Percentiles rank a stretch among this genome's conserved stretches.
These are phyloP conservation scores for Bipolaris victoriae DNA, from an alignment of 2,329 filamentous ascomycete genomes.

Conservation along the genomic window DNA sequence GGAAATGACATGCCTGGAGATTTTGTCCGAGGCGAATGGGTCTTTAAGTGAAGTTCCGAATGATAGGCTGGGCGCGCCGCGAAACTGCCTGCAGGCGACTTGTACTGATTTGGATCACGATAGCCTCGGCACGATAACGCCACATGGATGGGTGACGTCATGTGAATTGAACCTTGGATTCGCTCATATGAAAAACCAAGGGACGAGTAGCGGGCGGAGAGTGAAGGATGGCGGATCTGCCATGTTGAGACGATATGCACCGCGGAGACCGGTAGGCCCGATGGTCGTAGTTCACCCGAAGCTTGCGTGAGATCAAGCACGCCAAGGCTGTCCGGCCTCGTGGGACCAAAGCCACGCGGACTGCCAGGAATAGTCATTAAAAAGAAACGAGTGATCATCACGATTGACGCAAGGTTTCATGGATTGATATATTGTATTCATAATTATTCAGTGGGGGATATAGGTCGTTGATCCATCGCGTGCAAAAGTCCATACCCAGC, in stretches of 20 bases:
- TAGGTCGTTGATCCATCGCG: constrained; percentile 21
- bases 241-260: not conserved
- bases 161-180: not conserved
- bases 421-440: constrained; percentile 19
- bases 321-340: not conserved
- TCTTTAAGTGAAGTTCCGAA: not conserved
- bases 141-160: constrained; percentile 12
- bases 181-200: not conserved
- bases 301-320: constrained; percentile 4
- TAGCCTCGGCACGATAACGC: not conserved
- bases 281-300: not conserved
- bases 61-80: constrained; percentile 8
- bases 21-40: not conserved
- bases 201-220: not conserved
- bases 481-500: constrained; percentile 13
- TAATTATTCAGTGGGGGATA: constrained; percentile 23
- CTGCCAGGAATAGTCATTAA: not conserved
- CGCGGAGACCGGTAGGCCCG: not conserved
- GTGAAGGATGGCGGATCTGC: not conserved
- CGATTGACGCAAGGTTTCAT: not conserved
- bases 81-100: constrained; percentile 8
- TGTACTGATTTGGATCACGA: not conserved
- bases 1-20: constrained; percentile 9
- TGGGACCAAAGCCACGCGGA: not conserved
- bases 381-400: not conserved